Conservation (phyloP, 768 basidiomycete genomes). For the Phaeotremella skinneri region DNA sequence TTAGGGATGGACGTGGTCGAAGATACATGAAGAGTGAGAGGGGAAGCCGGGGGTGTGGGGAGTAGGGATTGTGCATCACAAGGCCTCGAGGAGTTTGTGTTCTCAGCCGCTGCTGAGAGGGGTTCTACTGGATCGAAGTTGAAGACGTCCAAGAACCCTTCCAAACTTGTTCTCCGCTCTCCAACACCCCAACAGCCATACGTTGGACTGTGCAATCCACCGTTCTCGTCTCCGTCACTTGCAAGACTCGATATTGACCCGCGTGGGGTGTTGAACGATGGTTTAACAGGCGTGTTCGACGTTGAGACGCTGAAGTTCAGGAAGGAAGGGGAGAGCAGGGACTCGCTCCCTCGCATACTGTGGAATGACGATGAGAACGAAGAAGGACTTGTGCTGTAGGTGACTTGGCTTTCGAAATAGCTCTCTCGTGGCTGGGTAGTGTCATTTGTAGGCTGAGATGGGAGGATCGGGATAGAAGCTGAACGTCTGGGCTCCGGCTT, state of each 20-base stretch:
- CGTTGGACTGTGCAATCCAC: background rate
- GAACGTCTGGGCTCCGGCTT: background rate
- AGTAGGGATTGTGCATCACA: no score
- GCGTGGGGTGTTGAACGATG: background rate
- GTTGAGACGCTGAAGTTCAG: background rate
- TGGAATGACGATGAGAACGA: slow-evolving; percentile 1
- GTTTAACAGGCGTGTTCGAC: background rate
- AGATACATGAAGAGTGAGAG: background rate
- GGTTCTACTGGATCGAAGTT: slow-evolving; percentile 1
- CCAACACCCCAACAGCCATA: background rate
- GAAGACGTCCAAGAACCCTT: slow-evolving; percentile 5
- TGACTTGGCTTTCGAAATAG: background rate
- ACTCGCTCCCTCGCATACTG: background rate
- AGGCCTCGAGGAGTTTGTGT: no score
- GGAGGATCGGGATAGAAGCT: background rate
- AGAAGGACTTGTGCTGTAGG: background rate
- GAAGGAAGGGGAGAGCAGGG: background rate
- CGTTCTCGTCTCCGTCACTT: background rate
- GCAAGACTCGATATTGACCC: background rate
- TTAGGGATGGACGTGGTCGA: background rate
- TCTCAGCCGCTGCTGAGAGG: no score
- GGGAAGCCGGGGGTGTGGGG: no score
- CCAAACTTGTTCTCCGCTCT: background rate
- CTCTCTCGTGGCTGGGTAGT: background rate
- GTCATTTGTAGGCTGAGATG: background rate